Evolutionary conservation across 2,329 filamentous ascomycete species (phyloP), one percentile per base, ranked within the genome.

Genomic region (Arthrobotrys entomopaga): DNA sequence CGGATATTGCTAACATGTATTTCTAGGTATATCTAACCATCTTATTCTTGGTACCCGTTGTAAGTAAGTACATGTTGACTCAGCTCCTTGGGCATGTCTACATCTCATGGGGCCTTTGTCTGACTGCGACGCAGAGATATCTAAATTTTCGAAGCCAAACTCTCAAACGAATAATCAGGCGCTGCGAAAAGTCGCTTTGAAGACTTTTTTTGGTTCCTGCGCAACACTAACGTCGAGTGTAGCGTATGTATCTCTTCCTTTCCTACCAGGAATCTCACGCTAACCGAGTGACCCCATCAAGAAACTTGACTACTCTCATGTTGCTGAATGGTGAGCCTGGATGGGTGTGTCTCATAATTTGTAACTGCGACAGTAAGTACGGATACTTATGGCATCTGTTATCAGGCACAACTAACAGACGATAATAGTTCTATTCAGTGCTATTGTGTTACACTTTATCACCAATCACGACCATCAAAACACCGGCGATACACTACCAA

Each of bases 31-130:
- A 88, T 76, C 81, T 89, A 0, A 89, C 87, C 0, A 81, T 84
- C 1, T 81, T 89, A 24, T 89, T 89, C 78, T 80, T 89, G 1
- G 81, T 86, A 20, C 87, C 87, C 1, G 78, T 89, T 0, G 84
- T 83, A 66, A 82, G 86, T 87, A 80, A 78, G 83, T 76, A n/a
- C n/a, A n/a, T 34, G 3, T 29, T 34, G 7, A 34, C 29, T 6
- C 29, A 7, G 6, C 7, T 5, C 10, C 6, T 34, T 10, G 29
- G 13, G 6, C 1, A 46, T 46, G n/a, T n/a, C 42, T 2, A 1
- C 1, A 46, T 15, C 13, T 46, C 13, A 13, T n/a, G 1, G 6
- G 6, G 8, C n/a, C 4, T 46, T 46, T 46, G 29, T 34, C 29
- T 34, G 10, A 34, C 29, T 34, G 2, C 6, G 10, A 10, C 29